A percentile compares a stretch with the other conserved stretches of the same genome.
phyloP scores from a whole-genome alignment of 495 filamentous ascomycete species.

The Cercophora sp. region DNA sequence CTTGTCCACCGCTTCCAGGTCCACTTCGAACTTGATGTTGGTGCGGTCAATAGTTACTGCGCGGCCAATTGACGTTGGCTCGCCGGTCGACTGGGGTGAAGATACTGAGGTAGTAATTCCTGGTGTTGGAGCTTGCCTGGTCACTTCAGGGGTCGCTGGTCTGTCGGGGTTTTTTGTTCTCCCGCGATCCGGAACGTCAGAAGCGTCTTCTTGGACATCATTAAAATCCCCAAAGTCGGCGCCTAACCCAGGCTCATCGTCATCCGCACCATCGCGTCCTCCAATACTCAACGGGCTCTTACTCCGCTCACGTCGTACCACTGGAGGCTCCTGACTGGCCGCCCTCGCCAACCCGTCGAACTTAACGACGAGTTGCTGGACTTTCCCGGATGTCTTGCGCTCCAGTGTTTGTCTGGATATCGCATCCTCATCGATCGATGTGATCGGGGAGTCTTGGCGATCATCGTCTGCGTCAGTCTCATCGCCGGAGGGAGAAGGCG shows the following conservation, averaged over 20 bases:
- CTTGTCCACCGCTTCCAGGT: constrained; percentile 40
- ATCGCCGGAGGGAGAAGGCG: constrained; percentile 36
- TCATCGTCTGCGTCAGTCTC: constrained; percentile 38
- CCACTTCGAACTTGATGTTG: constrained; percentile 33
- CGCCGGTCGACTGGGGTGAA: background rate
- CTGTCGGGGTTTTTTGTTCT: background rate
- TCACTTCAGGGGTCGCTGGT: background rate
- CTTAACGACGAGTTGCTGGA: constrained; percentile 45
- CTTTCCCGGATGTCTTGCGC: constrained; percentile 36
- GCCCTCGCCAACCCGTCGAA: constrained; percentile 43
- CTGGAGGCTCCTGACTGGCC: constrained; percentile 29
- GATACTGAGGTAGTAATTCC: background rate
- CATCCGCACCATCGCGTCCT: background rate
- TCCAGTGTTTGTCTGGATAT: constrained; percentile 24
- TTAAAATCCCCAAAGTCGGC: constrained; percentile 48
- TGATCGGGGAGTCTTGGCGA: constrained; percentile 47
- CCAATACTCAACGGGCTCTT: constrained; percentile 13
- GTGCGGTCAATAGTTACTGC: constrained; percentile 26
- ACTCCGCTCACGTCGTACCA: constrained; percentile 12
- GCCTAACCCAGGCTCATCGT: background rate
- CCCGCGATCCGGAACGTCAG: no score
- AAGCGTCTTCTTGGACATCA: constrained; percentile 35
- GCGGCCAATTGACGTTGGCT: background rate
- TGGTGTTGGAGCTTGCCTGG: background rate
- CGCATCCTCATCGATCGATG: constrained; percentile 50